A percentile compares a stretch with the other conserved stretches of the same genome.
Evolutionary conservation across 495 filamentous ascomycete species (phyloP).

Genomic region (Penicillium nucicola): DNA sequence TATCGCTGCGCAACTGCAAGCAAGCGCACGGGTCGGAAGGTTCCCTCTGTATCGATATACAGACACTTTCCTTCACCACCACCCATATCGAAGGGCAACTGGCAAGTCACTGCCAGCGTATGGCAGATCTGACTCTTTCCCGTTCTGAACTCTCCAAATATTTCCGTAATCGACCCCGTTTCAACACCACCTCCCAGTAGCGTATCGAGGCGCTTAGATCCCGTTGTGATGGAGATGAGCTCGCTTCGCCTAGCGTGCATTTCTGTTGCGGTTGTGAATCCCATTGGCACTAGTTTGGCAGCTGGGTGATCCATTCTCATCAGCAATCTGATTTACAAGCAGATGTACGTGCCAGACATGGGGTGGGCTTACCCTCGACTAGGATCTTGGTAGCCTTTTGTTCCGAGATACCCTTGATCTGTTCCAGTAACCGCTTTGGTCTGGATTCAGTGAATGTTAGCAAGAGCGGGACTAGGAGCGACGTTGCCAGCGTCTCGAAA

Average conservation of each 20-base stretch:
- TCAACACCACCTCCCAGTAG: conserved; percentile 92
- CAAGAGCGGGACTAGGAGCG: not conserved
- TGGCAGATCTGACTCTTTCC: conserved; percentile 99
- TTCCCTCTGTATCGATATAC: conserved; percentile 99
- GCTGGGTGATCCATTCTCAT: conserved; percentile 44
- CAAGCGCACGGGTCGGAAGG: conserved; percentile 87
- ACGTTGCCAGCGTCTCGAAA: not conserved
- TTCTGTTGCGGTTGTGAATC: conserved; percentile 98
- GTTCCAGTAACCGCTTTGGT: conserved; percentile 78
- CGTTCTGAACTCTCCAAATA: conserved; percentile 97
- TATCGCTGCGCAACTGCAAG: conserved; percentile 91
- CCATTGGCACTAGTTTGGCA: conserved; percentile 95
- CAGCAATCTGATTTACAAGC: not conserved
- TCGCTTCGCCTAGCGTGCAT: conserved; percentile 97
- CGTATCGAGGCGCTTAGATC: conserved; percentile 94
- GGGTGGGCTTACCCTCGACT: conserved; percentile 64
- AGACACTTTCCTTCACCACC: conserved; percentile 97
- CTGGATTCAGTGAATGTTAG: conserved; percentile 30
- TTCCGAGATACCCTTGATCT: conserved; percentile 96
- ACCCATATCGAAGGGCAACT: conserved; percentile 97
- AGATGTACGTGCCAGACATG: not conserved
- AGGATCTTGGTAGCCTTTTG: conserved; percentile 94
- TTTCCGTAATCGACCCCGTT: conserved; percentile 96
- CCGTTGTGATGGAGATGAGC: conserved; percentile 95
- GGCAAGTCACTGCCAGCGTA: conserved; percentile 96